phyloP scores from a whole-genome alignment of 495 filamentous ascomycete species.

The Xylaria grammica region DNA sequence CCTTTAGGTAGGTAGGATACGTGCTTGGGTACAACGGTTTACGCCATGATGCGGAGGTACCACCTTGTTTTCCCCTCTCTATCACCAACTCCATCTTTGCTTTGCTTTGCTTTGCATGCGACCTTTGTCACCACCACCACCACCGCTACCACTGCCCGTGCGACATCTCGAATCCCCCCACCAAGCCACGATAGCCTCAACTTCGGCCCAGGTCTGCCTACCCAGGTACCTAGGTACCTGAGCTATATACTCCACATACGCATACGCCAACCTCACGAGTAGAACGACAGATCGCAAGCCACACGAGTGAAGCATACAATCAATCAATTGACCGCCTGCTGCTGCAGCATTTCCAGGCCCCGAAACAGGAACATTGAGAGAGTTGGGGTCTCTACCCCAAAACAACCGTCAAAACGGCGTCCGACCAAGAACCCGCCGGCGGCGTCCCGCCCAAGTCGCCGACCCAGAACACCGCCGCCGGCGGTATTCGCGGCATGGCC shows the following conservation, averaged over 20 bases:
- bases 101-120: too few relatives aligned
- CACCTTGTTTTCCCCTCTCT: neutral
- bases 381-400: constrained; percentile 26
- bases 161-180: neutral
- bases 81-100: neutral
- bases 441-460: constrained; percentile 40
- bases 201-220: neutral
- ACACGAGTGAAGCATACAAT: neutral
- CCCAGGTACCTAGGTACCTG: too few relatives aligned
- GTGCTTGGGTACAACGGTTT: neutral
- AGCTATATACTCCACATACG: neutral
- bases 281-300: neutral
- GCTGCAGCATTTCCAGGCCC: constrained; percentile 17
- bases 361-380: constrained; percentile 23
- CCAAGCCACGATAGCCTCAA: neutral
- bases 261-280: neutral
- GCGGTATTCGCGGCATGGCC: constrained; percentile 42
- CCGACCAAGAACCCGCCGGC: constrained; percentile 32
- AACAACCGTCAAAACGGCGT: constrained; percentile 49
- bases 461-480: constrained; percentile 29
- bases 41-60: constrained; percentile 5
- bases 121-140: neutral
- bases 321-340: neutral
- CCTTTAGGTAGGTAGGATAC: too few relatives aligned
- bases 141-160: neutral